Evolutionary conservation across 306 rosid species (phyloP).

Genomic region (Alnus rubra): DNA sequence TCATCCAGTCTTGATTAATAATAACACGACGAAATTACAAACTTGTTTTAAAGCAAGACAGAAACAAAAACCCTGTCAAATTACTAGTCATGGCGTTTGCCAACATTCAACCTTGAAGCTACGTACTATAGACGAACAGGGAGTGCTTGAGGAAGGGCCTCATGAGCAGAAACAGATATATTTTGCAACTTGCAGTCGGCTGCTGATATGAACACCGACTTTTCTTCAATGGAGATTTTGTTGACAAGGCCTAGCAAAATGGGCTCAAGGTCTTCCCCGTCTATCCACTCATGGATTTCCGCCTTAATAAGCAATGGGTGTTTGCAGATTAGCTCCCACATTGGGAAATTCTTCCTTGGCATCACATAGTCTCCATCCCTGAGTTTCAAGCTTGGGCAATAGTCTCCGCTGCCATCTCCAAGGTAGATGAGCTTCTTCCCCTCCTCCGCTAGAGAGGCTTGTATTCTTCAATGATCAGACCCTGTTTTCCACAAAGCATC

Average conservation of each 20-base stretch:
- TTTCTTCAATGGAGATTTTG: conserved; percentile 33
- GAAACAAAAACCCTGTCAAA: too few species aligned
- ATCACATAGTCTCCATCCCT: conserved; percentile 47
- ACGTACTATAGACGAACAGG: conserved; percentile 33
- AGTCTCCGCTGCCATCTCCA: conserved; percentile 69
- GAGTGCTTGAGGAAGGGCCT: conserved; percentile 47
- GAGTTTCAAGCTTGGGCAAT: conserved; percentile 61
- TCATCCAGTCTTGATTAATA: not conserved
- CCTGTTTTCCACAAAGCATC: conserved; percentile 28
- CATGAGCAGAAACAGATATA: conserved; percentile 34
- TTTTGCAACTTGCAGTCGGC: conserved; percentile 51
- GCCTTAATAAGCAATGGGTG: conserved; percentile 50
- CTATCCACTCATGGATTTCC: conserved; percentile 56
- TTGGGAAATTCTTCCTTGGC: conserved; percentile 68
- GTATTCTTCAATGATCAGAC: conserved; percentile 50
- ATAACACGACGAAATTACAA: not conserved
- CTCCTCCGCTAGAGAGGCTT: conserved; percentile 24
- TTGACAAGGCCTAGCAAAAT: conserved; percentile 37
- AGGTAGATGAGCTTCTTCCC: conserved; percentile 48
- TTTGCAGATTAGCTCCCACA: conserved; percentile 59
- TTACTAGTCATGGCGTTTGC: not conserved
- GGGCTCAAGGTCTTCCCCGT: conserved; percentile 47
- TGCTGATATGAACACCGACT: too few species aligned
- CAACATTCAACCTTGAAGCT: not conserved
- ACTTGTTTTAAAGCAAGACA: not conserved